Evolutionary conservation across 2,329 filamentous ascomycete species (phyloP), one percentile per base, ranked within the genome.

Genomic region (Colletotrichum chrysophilum): DNA sequence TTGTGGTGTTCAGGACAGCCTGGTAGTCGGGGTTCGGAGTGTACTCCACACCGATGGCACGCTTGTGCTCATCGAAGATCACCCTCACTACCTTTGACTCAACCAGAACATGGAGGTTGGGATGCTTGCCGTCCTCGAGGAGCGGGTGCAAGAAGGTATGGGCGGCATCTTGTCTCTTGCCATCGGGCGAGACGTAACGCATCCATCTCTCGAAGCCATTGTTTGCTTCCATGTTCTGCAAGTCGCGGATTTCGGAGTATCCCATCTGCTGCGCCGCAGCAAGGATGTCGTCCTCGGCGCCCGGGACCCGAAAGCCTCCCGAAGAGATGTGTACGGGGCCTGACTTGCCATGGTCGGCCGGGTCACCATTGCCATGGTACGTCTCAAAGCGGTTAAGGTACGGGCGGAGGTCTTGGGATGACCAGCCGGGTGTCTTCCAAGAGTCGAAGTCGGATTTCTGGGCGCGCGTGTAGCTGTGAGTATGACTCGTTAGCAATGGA

Each of bases 11-110:
- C n/a, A 78, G 36, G 9, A 60, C 32, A 7, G 76, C 69, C 36
- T 83, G 81, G 28, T 80, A 80, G 5, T 70, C 73, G 7, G 81
- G 68, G 30, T 81, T 90, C 32, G 88, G 87, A 24, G 88, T 86
- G 77, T 89, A 92, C 78, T 93, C 90, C 3, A 94, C 88, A 0
- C 92, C 92, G 0, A 87, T 84, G 4, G 92, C 93, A 52, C 85
- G 81, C 56, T 87, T 90, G 4, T 86, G 84, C 5, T 89, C 85
- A 14, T 77, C 76, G 66, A 93, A 90, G 7, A 92, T 72, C 1
- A 79, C 71, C 8, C 69, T 67, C 7, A 80, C 67, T n/a, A 84
- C 82, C 38, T 82, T 79, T 26, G 78, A 77, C 74, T 84, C 80
- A n/a, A 81, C 80, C 9, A 84, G 70, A 1, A 84, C 81, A 62